These are phyloP conservation scores for Trichoderma gamsii DNA, from an alignment of 495 filamentous ascomycete species.

Conservation along the genomic window DNA sequence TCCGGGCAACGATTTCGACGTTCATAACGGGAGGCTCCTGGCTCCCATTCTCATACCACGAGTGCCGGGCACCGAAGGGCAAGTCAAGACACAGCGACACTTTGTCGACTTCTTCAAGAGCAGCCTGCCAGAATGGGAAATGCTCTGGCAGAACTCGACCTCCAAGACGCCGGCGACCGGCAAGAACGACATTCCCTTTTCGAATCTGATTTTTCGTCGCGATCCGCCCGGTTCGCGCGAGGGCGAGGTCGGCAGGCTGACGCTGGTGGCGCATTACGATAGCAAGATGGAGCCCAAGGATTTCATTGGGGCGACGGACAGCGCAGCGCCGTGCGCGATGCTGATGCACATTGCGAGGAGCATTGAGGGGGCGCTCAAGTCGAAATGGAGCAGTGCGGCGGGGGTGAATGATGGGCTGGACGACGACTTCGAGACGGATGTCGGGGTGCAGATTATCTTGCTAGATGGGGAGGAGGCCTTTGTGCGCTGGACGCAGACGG, in stretches of 20 bases:
- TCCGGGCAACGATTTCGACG: constrained; percentile 73
- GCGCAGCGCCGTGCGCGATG: constrained; percentile 88
- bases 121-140: constrained; percentile 68
- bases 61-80: constrained; percentile 79
- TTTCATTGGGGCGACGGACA: constrained; percentile 92
- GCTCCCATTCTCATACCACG: constrained; percentile 85
- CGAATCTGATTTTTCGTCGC: constrained; percentile 79
- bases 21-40: constrained; percentile 66
- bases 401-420: constrained; percentile 46
- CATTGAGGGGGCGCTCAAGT: constrained; percentile 69
- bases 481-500: constrained; percentile 63
- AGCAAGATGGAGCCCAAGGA: constrained; percentile 73
- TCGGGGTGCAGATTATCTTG: constrained; percentile 83
- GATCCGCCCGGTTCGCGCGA: constrained; percentile 74
- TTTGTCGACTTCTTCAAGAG: constrained; percentile 72
- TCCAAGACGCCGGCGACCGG: constrained; percentile 69
- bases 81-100: constrained; percentile 67
- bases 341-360: constrained; percentile 77
- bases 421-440: constrained; percentile 56
- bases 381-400: constrained; percentile 73
- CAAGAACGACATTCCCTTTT: constrained; percentile 66
- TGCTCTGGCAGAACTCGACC: constrained; percentile 83
- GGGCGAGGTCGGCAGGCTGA: constrained; percentile 73
- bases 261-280: constrained; percentile 92
- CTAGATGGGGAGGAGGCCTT: constrained; percentile 96